Conservation (phyloP, 441 rosid genomes). For the Gossypium laxum region DNA sequence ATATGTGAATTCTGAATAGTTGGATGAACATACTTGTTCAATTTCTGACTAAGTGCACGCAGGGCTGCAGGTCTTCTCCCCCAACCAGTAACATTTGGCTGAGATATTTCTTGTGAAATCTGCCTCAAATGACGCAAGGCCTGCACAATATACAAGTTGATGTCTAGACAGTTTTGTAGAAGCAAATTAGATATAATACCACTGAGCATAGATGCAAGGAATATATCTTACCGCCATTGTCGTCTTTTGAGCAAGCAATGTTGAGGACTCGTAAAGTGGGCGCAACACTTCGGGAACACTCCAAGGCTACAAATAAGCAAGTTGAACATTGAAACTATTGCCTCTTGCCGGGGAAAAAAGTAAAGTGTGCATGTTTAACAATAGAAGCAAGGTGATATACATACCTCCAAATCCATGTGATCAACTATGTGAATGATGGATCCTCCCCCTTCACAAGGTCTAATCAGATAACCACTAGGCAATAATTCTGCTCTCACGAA, state of each 20-base stretch:
- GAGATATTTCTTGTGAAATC: constrained; percentile 59
- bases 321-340: constrained; percentile 2
- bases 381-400: constrained; percentile 1
- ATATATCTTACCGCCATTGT: constrained; percentile 53
- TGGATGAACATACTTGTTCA: constrained; percentile 39
- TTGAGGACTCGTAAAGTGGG: constrained; percentile 60
- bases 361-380: neutral
- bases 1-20: neutral
- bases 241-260: constrained; percentile 59
- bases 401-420: constrained; percentile 60
- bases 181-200: neutral
- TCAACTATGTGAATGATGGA: constrained; percentile 62
- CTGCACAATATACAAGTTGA: constrained; percentile 20
- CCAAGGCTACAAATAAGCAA: constrained; percentile 40
- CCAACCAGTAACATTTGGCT: constrained; percentile 53
- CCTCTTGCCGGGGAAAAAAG: neutral
- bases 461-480: constrained; percentile 60
- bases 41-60: constrained; percentile 56
- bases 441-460: constrained; percentile 76
- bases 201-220: neutral
- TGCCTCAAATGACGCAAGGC: constrained; percentile 62
- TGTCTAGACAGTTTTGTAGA: neutral
- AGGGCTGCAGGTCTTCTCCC: constrained; percentile 64
- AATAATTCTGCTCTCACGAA: constrained; percentile 57
- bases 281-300: constrained; percentile 72